Evolutionary conservation across 805 yeast genomes (phyloP), one percentile per base, ranked within the genome.

Genomic region (Barnettozyma vustinii): DNA sequence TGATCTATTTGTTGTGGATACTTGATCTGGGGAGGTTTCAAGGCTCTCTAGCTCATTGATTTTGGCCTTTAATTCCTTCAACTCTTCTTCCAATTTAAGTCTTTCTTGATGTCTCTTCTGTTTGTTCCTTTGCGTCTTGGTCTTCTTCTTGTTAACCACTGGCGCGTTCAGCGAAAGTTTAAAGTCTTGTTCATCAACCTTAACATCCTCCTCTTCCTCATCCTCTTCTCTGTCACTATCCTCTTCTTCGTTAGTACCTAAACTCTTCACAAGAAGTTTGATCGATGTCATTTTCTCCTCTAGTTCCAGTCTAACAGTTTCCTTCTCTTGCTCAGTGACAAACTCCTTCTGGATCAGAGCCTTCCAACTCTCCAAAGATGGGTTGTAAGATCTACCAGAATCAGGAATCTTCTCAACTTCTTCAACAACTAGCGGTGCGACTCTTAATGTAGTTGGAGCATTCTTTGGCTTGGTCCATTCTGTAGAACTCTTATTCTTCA

Each of bases 351-450:
- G 71, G 46, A 94, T 78, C 56, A 91, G 74, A 18, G 66, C 67
- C 57, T 81, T 80, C 99, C 99, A 94, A 25, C 86, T 80, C 48
- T 83, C 85, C 54, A 83, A 72, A 12, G 92, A 76, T 23, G 99
- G 99, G 63, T 94, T 94, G 63, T 89, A 94, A 2, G 98, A 91
- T 64, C 85, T 87, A 48, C 98, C 98, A 2, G 84, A 94, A 58
- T 84, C 83, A 12, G 96, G 90, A 4, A 81, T 49, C 2, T 56
- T 65, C 18, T 73, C 81, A 42, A 69, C 58, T n/a, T 74, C 74
- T 50, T 72, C 75, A 16, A 87, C 77, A 39, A 58, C 58, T n/a
- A 81, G 63, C 1, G 95, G 83, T 3, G 69, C 70, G 30, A 69
- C 65, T 42, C 65, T 71, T 55, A 82, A 57, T 2, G 91, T 83